phyloP scores from a whole-genome alignment of 305 asterid species.

The Ilex paraguariensis region DNA sequence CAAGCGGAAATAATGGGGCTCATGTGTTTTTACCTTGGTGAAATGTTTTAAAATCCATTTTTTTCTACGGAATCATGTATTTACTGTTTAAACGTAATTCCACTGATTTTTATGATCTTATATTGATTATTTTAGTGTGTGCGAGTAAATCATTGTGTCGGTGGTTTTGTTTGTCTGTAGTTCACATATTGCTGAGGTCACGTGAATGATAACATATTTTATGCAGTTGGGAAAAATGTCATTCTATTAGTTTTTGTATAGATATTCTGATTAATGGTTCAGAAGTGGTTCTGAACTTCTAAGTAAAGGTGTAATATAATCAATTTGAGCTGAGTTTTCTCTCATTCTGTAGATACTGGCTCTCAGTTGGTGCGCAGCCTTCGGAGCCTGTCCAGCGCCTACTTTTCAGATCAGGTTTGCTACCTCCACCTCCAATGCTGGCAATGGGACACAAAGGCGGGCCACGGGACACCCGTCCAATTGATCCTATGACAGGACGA shows the following conservation, averaged over 20 bases:
- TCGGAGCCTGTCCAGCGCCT: slow-evolving; percentile 80
- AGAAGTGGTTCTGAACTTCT: neutral
- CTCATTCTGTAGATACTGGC: slow-evolving; percentile 60
- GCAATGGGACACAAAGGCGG: slow-evolving; percentile 94
- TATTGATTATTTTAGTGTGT: no score
- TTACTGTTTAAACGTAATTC: no score
- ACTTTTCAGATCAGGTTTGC: slow-evolving; percentile 66
- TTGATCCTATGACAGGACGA: slow-evolving; percentile 83
- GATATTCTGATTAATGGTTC: no score
- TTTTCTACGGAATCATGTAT: no score
- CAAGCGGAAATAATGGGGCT: no score
- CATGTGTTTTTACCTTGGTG: no score
- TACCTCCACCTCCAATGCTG: slow-evolving; percentile 80
- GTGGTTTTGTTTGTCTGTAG: no score
- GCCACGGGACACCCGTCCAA: slow-evolving; percentile 65
- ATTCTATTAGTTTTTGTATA: neutral
- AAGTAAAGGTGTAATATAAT: neutral
- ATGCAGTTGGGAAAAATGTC: neutral
- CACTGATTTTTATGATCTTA: no score
- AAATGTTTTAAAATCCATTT: no score
- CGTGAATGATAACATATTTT: neutral
- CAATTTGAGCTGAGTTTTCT: neutral
- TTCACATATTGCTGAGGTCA: no score
- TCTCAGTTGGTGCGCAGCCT: slow-evolving; percentile 87
- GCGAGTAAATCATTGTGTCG: no score